Conservation (phyloP, 2,329 filamentous ascomycete genomes). For the Hymenoscyphus linearis region DNA sequence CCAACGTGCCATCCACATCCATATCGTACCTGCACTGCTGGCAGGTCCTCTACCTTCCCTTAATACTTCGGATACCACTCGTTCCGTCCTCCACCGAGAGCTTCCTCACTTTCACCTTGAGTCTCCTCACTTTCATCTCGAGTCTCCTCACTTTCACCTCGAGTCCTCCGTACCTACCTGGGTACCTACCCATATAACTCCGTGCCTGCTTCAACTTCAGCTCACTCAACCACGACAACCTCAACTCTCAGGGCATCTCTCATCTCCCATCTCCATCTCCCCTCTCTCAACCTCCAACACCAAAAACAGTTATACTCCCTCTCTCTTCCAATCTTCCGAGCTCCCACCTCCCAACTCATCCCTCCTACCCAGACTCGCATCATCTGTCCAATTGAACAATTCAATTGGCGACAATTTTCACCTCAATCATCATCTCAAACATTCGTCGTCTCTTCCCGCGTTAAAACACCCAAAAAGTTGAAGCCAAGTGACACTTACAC, state of each 20-base stretch:
- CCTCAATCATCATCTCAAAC: neutral
- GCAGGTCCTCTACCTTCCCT: neutral
- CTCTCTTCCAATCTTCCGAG: no score
- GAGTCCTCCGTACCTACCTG: no score
- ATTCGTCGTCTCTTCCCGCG: neutral
- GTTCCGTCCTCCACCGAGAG: neutral
- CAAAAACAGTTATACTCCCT: neutral
- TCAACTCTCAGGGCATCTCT: neutral
- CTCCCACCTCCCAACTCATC: no score
- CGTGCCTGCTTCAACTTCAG: neutral
- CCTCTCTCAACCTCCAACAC: neutral
- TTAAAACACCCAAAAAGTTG: neutral
- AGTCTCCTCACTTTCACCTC: neutral
- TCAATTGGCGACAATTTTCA: neutral
- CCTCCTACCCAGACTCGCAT: neutral
- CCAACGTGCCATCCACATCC: no score
- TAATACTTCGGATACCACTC: neutral
- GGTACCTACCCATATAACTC: no score
- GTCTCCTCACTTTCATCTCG: neutral
- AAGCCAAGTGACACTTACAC: neutral
- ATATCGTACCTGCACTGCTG: no score
- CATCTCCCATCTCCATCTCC: no score
- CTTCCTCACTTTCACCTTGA: neutral
- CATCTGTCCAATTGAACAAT: neutral
- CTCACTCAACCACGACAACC: neutral